A percentile compares a stretch with the other conserved stretches of the same genome.
phyloP scores from a whole-genome alignment of 2,329 filamentous ascomycete species.

The Tricladium varicosporioides region DNA sequence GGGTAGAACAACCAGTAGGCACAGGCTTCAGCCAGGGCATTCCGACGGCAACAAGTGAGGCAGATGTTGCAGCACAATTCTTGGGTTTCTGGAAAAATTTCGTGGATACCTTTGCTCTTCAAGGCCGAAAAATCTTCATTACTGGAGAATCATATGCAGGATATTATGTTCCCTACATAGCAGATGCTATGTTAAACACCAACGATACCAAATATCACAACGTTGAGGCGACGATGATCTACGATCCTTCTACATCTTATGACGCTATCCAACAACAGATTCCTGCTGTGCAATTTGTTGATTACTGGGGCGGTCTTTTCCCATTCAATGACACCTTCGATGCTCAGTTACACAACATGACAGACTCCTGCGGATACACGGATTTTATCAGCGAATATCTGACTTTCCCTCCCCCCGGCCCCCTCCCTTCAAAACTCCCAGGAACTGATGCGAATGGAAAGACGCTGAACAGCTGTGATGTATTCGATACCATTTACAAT shows the following conservation, averaged over 20 bases:
- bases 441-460: slow-evolving; percentile 40
- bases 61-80: slow-evolving; percentile 69
- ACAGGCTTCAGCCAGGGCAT: slow-evolving; percentile 36
- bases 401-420: slow-evolving; percentile 64
- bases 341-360: slow-evolving; percentile 48
- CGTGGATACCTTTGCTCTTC: slow-evolving; percentile 65
- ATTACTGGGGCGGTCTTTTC: slow-evolving; percentile 59
- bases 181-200: slow-evolving; percentile 65
- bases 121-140: slow-evolving; percentile 69
- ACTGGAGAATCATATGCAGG: slow-evolving; percentile 46
- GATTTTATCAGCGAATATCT: slow-evolving; percentile 60
- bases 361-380: slow-evolving; percentile 60
- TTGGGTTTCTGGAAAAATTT: slow-evolving; percentile 79
- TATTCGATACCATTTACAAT: slow-evolving; percentile 54
- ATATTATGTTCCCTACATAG: slow-evolving; percentile 14
- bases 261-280: slow-evolving; percentile 44
- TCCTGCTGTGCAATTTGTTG: slow-evolving; percentile 56
- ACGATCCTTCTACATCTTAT: slow-evolving; percentile 64
- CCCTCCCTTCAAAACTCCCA: slow-evolving; percentile 49
- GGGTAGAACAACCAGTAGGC: slow-evolving; percentile 33
- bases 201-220: slow-evolving; percentile 60
- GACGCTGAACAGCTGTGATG: slow-evolving; percentile 49
- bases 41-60: slow-evolving; percentile 61
- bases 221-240: slow-evolving; percentile 66
- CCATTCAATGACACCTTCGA: slow-evolving; percentile 60